Evolutionary conservation across 2,329 filamentous ascomycete species (phyloP).

Genomic region (Aspergillus pseudoglaucus): DNA sequence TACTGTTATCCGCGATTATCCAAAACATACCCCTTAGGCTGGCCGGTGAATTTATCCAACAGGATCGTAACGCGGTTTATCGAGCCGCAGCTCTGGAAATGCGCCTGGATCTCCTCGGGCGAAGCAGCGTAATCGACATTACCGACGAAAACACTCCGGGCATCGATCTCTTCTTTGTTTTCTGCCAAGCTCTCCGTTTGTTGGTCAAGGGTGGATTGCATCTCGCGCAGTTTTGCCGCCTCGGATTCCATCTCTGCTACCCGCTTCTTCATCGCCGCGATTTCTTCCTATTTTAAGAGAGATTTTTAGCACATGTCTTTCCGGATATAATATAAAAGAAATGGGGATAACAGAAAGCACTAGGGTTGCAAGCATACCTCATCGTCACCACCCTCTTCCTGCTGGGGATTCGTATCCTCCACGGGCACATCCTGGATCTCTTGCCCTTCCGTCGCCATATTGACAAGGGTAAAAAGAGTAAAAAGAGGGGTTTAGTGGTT

Average conservation of each 20-base stretch:
- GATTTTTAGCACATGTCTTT: too few relatives aligned
- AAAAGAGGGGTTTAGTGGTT: not conserved
- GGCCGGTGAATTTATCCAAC: slow-evolving; percentile 95
- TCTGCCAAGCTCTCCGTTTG: slow-evolving; percentile 77
- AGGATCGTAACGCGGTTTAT: slow-evolving; percentile 98
- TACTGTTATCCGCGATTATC: too few relatives aligned
- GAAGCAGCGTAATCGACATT: slow-evolving; percentile 98
- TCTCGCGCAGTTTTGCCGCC: slow-evolving; percentile 76
- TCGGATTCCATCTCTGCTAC: slow-evolving; percentile 89
- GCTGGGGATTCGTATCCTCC: slow-evolving; percentile 15
- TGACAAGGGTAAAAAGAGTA: slow-evolving; percentile 6
- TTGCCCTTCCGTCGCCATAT: slow-evolving; percentile 31
- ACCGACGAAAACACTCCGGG: slow-evolving; percentile 92
- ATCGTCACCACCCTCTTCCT: slow-evolving; percentile 39
- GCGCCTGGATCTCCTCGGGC: slow-evolving; percentile 95
- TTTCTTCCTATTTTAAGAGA: slow-evolving; percentile 57
- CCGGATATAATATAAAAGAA: not conserved
- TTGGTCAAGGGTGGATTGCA: slow-evolving; percentile 80
- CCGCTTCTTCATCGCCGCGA: slow-evolving; percentile 77
- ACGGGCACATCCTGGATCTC: slow-evolving; percentile 33
- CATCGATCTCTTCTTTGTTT: slow-evolving; percentile 92
- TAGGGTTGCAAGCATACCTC: slow-evolving; percentile 29
- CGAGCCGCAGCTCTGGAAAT: slow-evolving; percentile 93
- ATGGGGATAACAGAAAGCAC: not conserved
- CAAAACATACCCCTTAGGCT: slow-evolving; percentile 86